Conservation (phyloP, 2,329 filamentous ascomycete species). For the Ustulina deusta region DNA sequence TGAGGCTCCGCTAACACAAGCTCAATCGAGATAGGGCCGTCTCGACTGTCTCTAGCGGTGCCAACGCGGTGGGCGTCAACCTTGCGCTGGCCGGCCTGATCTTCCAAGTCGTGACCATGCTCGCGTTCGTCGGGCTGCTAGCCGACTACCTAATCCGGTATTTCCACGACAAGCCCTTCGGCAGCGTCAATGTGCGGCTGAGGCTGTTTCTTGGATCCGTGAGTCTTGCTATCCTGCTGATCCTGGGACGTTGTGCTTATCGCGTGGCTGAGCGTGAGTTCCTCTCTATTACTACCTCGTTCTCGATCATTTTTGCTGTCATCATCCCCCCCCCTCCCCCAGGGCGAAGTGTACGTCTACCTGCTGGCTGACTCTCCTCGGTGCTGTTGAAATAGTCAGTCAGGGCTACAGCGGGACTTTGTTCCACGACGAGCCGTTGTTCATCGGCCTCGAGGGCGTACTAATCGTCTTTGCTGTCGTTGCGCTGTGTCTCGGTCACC, state of each 20-base stretch:
- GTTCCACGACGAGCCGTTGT: conserved; percentile 60
- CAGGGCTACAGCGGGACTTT: conserved; percentile 66
- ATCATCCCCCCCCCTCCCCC: too few species aligned
- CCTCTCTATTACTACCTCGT: too few species aligned
- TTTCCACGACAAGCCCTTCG: conserved; percentile 31
- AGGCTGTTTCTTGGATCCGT: conserved; percentile 65
- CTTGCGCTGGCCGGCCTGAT: conserved; percentile 66
- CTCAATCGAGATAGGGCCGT: neutral
- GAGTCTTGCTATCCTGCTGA: conserved; percentile 63
- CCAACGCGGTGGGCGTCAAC: conserved; percentile 61
- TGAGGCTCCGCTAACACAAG: neutral
- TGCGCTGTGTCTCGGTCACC: conserved; percentile 57
- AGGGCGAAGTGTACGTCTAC: too few species aligned
- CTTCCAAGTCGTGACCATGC: conserved; percentile 68
- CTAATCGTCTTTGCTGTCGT: conserved; percentile 55
- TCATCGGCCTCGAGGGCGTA: conserved; percentile 62
- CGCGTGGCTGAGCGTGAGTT: conserved; percentile 63
- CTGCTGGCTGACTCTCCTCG: neutral
- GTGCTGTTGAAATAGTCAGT: conserved; percentile 53
- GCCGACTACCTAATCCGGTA: conserved; percentile 57
- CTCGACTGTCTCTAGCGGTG: conserved; percentile 58
- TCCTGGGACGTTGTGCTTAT: conserved; percentile 69
- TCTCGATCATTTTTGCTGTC: neutral
- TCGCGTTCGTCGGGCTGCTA: conserved; percentile 63
- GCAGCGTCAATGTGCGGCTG: conserved; percentile 50